A percentile compares a stretch with the other conserved stretches of the same genome.
phyloP scores from a whole-genome alignment of 345 rosid species.

The Citropsis articulata region DNA sequence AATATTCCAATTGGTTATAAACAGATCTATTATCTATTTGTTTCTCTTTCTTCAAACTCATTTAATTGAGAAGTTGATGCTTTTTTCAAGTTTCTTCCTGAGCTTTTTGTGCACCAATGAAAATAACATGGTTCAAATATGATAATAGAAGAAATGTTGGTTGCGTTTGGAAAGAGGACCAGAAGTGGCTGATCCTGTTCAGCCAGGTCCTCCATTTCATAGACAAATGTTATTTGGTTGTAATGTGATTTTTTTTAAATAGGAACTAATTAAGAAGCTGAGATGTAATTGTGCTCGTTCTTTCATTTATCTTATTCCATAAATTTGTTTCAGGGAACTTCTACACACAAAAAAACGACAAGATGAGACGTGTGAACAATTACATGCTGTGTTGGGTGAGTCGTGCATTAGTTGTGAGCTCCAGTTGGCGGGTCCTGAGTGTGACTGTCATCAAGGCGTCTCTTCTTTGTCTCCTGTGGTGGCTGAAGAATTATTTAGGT shows the following conservation, averaged over 20 bases:
- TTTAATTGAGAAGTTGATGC: background rate
- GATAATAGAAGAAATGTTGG: background rate
- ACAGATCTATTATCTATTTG: background rate
- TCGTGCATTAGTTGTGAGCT: conserved; percentile 81
- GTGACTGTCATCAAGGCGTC: conserved; percentile 47
- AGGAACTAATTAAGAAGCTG: background rate
- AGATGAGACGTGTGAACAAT: conserved; percentile 53
- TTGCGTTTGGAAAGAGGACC: background rate
- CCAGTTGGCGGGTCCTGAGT: conserved; percentile 65
- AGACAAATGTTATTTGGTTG: background rate
- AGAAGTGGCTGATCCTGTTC: background rate
- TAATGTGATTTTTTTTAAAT: background rate
- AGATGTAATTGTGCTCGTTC: background rate
- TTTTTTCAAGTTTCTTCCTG: background rate
- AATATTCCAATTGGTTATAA: background rate
- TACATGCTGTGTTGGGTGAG: conserved; percentile 66
- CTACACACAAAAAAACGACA: conserved; percentile 59
- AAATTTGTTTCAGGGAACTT: conserved; percentile 54
- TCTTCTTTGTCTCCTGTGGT: conserved; percentile 56
- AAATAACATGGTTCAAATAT: background rate
- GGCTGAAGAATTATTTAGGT: conserved; percentile 54
- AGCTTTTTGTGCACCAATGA: background rate
- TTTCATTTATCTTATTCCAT: conserved; percentile 3
- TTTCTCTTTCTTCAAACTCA: background rate
- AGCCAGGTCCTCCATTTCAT: background rate